Evolutionary conservation across 495 filamentous ascomycete species (phyloP).

Genomic region (Aspergillus ellipticus): DNA sequence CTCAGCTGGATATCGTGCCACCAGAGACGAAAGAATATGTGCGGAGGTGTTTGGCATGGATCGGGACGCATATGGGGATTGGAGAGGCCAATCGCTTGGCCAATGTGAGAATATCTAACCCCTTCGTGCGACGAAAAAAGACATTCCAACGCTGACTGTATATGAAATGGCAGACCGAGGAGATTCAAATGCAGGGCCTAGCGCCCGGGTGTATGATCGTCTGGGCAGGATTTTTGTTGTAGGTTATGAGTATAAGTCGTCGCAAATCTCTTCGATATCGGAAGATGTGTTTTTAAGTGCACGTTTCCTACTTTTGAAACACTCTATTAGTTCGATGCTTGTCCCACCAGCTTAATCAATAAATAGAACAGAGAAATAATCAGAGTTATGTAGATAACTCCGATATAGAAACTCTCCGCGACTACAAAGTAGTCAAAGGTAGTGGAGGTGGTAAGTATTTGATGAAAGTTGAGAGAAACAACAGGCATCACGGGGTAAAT

Average conservation of each 20-base stretch:
- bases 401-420: too few relatives aligned
- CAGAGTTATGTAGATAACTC: too few relatives aligned
- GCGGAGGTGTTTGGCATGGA: conserved; percentile 23
- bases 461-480: not conserved
- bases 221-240: conserved; percentile 10
- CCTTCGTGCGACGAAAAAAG: not conserved
- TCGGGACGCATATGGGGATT: conserved; percentile 29
- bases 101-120: conserved; percentile 7
- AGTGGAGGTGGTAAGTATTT: not conserved
- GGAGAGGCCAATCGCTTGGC: conserved; percentile 27
- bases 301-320: too few relatives aligned
- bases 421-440: too few relatives aligned
- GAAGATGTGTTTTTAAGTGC: too few relatives aligned
- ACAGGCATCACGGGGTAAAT: not conserved
- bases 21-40: conserved; percentile 21
- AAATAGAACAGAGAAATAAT: too few relatives aligned
- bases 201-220: conserved; percentile 21
- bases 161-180: not conserved
- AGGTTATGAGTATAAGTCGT: not conserved
- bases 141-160: not conserved
- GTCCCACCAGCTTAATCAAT: too few relatives aligned
- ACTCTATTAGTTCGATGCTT: too few relatives aligned
- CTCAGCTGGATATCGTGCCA: conserved; percentile 21
- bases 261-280: too few relatives aligned
- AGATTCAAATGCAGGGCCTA: conserved; percentile 12